Base-by-base conservation (phyloP, 164 flowering plant genomes). In the Vitis rupestris region DNA sequence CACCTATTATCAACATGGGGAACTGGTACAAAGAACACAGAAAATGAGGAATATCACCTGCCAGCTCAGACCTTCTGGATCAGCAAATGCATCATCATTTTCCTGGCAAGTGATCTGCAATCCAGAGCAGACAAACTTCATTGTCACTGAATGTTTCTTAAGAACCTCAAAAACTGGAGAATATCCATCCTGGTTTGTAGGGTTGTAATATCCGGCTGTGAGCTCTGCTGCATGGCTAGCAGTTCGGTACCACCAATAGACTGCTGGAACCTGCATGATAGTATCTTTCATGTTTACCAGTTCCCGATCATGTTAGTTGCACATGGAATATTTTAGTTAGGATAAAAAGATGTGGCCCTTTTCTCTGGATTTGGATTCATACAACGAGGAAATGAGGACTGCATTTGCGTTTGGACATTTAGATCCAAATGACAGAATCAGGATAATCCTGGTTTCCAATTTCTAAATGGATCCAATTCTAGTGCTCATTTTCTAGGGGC, bases 211-310 rank as follows among this genome's bases (percentile, higher is more conserved):
- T 59, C 98, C 98, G 3, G 98, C 90, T 9, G 91, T 91, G 29
- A 92, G 82, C 79, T 94, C 98, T 54, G 97, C 97, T 63, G 98
- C 97, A 83, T 94, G 98, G 72, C 98, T 89, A 15, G 90, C 70
- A 59, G 97, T 88, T 79, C 74, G 88, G 80, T 94, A 92, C 97
- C 95, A 94, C 98, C 97, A 94, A 80, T 87, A 82, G 51, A 92
- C 77, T 50, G 94, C 85, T 23, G 98, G 91, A 58, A 94, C 75
- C 98, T 94, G 91, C 82, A 82, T 10, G 76, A 66, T 31, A 48
- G 30, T 57, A 71, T 60, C 59, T 56, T 68, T 44, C 4, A 8
- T 27, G 48, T 44, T 44, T 52, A 55, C 10, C 15, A n/a, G 4
- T 50, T 66, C 9, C 44, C 44, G 13, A 57, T 16, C 29, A 68